Evolutionary conservation across 2,329 filamentous ascomycete genomes (phyloP).

Genomic region (Endoconidiophora polonica): DNA sequence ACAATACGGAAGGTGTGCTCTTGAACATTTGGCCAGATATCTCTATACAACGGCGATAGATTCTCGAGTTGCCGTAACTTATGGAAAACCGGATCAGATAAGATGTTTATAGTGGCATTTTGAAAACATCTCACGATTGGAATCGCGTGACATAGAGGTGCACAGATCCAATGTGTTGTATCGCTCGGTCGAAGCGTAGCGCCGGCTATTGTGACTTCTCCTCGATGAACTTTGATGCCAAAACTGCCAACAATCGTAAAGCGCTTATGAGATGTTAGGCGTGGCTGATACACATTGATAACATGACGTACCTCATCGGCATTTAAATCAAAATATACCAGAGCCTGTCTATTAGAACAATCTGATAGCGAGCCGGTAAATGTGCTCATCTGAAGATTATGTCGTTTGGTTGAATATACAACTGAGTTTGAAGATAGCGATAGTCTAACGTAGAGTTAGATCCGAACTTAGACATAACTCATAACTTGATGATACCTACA

Average conservation of each 20-base stretch:
- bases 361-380: constrained; percentile 5
- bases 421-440: neutral
- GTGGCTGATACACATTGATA: neutral
- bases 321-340: constrained; percentile 26
- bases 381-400: constrained; percentile 10
- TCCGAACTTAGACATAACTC: too few relatives aligned
- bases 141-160: constrained; percentile 52
- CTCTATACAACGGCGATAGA: constrained; percentile 49
- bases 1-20: constrained; percentile 34
- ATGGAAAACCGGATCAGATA: constrained; percentile 31
- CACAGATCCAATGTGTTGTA: constrained; percentile 39
- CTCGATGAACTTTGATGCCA: constrained; percentile 42
- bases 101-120: constrained; percentile 36
- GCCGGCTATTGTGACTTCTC: constrained; percentile 48
- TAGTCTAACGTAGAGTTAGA: neutral
- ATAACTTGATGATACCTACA: too few relatives aligned
- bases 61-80: constrained; percentile 36
- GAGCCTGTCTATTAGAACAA: constrained; percentile 17
- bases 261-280: constrained; percentile 27
- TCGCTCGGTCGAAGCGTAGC: constrained; percentile 38
- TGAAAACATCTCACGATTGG: constrained; percentile 44
- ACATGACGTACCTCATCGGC: constrained; percentile 30
- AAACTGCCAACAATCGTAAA: constrained; percentile 52
- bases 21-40: constrained; percentile 42
- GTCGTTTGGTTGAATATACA: neutral